Evolutionary conservation across 2,329 filamentous ascomycete species (phyloP), one percentile per base, ranked within the genome.

Genomic region (Ophiostoma sp.): DNA sequence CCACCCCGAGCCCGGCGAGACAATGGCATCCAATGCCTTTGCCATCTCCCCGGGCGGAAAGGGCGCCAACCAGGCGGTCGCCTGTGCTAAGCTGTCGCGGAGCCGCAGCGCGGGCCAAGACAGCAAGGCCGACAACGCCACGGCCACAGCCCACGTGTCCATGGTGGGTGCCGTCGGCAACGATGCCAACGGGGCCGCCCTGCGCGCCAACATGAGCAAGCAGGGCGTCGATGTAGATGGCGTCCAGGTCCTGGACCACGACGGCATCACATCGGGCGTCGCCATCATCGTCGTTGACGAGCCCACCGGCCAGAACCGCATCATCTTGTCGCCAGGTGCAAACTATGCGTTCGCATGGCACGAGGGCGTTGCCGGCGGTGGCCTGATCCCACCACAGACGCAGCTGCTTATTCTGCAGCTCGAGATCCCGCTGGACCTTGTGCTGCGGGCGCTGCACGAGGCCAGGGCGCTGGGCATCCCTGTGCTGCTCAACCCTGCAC

Each of bases 21-120:
- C 94, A 2, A 84, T 98, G 66, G 93, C 91, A 2, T 86, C 92
- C 64, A 87, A 82, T 72, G 87, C 87, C 27, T 96, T 96, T 80
- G 84, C 84, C 75, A 92, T 89, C 47, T 93, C 90, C 60, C 89
- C 90, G 42, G 95, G 94, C 74, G 94, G 95, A 69, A 99, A 99
- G 80, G 94, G 94, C 72, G 93, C 93, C 70, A 98, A 98, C 81
- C 94, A 98, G 81, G 93, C 93, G 70, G 91, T 97, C 68, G 92
- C 93, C 38, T 93, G 90, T 79, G 91, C 89, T 66, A 91, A 94
- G 71, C 85, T 96, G 66, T 95, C 91, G 0, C 85, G 89, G 64
- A 75, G 82, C 41, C 81, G 80, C 27, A 65, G 62, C 42, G 42
- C 75, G 4, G 78, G 18, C 11, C 44, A 52, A 11, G 38, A 49